These are phyloP conservation scores for Teratosphaeria viscida DNA, from an alignment of 2,329 filamentous ascomycete species.

Conservation along the genomic window DNA sequence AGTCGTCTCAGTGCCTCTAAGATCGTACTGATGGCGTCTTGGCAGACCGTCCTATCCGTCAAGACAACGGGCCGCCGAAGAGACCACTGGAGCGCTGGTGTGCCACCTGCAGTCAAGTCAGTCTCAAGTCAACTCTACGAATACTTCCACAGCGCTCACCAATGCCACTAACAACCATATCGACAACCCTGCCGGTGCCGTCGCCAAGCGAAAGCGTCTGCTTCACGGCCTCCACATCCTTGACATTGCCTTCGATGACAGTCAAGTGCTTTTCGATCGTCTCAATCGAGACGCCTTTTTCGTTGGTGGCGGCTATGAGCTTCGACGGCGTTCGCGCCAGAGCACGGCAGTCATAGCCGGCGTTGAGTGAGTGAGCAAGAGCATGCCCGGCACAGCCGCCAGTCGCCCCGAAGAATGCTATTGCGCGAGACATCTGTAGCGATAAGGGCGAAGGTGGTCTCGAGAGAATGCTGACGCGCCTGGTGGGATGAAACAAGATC, in stretches of 20 bases:
- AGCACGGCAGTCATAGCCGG: slow-evolving; percentile 36
- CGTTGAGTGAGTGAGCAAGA: slow-evolving; percentile 35
- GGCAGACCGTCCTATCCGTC: slow-evolving; percentile 27
- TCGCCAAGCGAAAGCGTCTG: slow-evolving; percentile 23
- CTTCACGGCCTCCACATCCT: slow-evolving; percentile 32
- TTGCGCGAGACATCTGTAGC: slow-evolving; percentile 5
- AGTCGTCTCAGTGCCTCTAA: slow-evolving; percentile 21
- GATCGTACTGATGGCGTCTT: slow-evolving; percentile 21
- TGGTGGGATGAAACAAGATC: background rate
- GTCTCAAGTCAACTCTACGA: background rate
- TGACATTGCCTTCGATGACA: slow-evolving; percentile 39
- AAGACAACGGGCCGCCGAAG: slow-evolving; percentile 22
- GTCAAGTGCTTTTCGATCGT: slow-evolving; percentile 32
- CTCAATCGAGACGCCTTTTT: slow-evolving; percentile 29
- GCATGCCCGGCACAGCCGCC: slow-evolving; percentile 37
- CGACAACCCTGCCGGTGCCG: slow-evolving; percentile 23
- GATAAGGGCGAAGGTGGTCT: background rate
- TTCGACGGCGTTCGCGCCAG: slow-evolving; percentile 42
- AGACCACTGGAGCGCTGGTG: slow-evolving; percentile 17
- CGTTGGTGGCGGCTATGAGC: slow-evolving; percentile 33
- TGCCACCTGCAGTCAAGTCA: slow-evolving; percentile 6
- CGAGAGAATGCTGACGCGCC: background rate
- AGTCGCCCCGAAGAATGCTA: slow-evolving; percentile 45
- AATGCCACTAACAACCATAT: slow-evolving; percentile 39
- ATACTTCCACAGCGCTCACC: slow-evolving; percentile 19